Base-by-base conservation (phyloP, 352 stramenopile species). In the Pythium grandisporangium region DNA sequence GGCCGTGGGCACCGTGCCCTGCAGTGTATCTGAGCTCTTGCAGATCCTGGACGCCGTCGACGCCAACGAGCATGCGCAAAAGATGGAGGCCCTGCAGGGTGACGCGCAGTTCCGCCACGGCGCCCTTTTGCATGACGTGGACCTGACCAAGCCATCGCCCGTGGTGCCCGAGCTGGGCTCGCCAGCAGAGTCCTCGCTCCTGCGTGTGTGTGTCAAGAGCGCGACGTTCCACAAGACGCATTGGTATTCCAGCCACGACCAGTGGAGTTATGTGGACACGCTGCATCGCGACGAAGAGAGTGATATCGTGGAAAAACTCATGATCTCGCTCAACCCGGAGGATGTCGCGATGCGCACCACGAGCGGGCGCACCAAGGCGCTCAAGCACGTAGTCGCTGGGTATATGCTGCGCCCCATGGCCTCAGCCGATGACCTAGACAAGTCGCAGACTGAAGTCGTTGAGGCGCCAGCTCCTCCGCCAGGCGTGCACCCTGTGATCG, bases 91-190 rank as follows among this genome's bases (percentile, higher is more conserved):
- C 23, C 39, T 59, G 7, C 45, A 30, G n/a, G 51, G 40, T 30
- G 51, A 41, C 19, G n/a, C n/a, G n/a, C 39, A 53, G 40, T 45
- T 59, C 51, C 50, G 38, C 30, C 34, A 59, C 33, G 51, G 51
- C 27, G 34, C 39, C 4, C 21, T 43, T 29, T 30, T 53, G 4
- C 37, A 58, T 30, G 51, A 52, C 26, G 43, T 42, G 2, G 39
- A 58, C 16, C 38, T 53, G 2, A 23, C 17, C n/a, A 44, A 43
- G n/a, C 37, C 33, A 27, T 25, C 29, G 20, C 26, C 30, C 5
- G 16, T 45, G n/a, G 32, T 23, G 32, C 22, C 25, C 0, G 37
- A 34, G n/a, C n/a, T n/a, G n/a, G n/a, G n/a, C n/a, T n/a, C n/a
- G n/a, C n/a, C n/a, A 40, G 35, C 21, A 13, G 35, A 23, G 16